A percentile compares a stretch with the other conserved stretches of the same genome.
These are phyloP conservation scores for Aspergillus panamensis DNA, from an alignment of 495 filamentous ascomycete genomes.

Conservation along the genomic window DNA sequence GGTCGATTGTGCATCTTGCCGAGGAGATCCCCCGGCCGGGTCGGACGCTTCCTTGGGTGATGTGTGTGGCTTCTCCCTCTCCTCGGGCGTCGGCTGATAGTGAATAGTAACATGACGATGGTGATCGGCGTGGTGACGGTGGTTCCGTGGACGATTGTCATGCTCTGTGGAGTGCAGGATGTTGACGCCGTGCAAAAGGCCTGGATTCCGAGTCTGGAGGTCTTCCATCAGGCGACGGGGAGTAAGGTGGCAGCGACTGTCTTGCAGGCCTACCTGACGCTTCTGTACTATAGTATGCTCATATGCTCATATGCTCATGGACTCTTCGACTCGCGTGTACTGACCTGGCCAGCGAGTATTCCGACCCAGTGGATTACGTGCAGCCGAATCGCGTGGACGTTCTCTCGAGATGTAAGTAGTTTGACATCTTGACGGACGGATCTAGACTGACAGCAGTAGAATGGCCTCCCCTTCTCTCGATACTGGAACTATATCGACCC, in stretches of 20 bases:
- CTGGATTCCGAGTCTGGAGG: constrained; percentile 25
- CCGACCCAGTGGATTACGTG: constrained; percentile 22
- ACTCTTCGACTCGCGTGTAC: neutral
- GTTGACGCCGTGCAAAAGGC: constrained; percentile 30
- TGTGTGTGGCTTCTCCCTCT: constrained; percentile 17
- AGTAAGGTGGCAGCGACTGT: constrained; percentile 25
- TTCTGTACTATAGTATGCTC: constrained; percentile 30
- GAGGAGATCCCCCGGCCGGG: constrained; percentile 32
- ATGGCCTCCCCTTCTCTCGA: constrained; percentile 23
- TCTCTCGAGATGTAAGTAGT: constrained; percentile 23
- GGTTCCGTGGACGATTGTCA: constrained; percentile 28
- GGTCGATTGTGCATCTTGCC: constrained; percentile 27
- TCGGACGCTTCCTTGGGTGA: constrained; percentile 23
- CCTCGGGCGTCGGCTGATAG: neutral
- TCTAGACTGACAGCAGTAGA: constrained; percentile 11
- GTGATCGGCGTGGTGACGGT: constrained; percentile 27
- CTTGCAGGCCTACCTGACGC: constrained; percentile 28
- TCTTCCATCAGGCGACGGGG: constrained; percentile 32
- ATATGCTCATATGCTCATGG: too few species aligned
- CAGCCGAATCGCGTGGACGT: constrained; percentile 26
- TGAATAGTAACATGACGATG: constrained; percentile 21
- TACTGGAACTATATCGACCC: constrained; percentile 18
- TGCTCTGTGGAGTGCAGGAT: constrained; percentile 30
- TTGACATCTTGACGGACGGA: neutral
- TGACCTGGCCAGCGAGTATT: constrained; percentile 12